Conservation (phyloP, 2,329 filamentous ascomycete genomes). For the Fusarium hostae region DNA sequence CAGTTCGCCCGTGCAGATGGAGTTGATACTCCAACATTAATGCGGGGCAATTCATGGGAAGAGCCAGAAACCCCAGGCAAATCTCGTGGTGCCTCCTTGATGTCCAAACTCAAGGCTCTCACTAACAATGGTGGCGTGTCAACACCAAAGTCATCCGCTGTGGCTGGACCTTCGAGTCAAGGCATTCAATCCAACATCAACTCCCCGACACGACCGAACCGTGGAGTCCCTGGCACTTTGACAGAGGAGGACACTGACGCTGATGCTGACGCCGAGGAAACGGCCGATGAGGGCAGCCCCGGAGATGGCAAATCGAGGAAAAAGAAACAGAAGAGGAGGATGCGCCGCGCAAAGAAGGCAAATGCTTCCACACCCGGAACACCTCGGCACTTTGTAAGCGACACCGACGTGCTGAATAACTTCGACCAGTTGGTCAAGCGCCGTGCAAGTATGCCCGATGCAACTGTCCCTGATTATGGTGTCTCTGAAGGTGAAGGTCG, state of each 20-base stretch:
- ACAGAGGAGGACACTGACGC: slow-evolving; percentile 60
- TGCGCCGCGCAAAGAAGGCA: slow-evolving; percentile 64
- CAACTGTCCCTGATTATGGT: slow-evolving; percentile 67
- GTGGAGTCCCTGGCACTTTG: slow-evolving; percentile 64
- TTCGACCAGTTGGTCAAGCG: slow-evolving; percentile 66
- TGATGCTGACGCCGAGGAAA: slow-evolving; percentile 83
- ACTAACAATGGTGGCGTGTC: slow-evolving; percentile 65
- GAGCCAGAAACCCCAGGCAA: slow-evolving; percentile 70
- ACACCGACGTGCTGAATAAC: slow-evolving; percentile 54
- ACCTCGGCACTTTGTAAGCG: slow-evolving; percentile 58
- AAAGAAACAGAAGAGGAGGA: slow-evolving; percentile 72
- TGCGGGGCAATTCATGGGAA: slow-evolving; percentile 73
- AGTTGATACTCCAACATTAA: slow-evolving; percentile 62
- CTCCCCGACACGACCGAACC: slow-evolving; percentile 61
- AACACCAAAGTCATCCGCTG: slow-evolving; percentile 55
- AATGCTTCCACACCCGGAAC: slow-evolving; percentile 75
- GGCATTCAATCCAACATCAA: slow-evolving; percentile 55
- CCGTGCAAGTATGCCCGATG: slow-evolving; percentile 73
- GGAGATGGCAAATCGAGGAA: slow-evolving; percentile 56
- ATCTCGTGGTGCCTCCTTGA: slow-evolving; percentile 72
- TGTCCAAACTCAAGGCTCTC: slow-evolving; percentile 82
- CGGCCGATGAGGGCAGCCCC: slow-evolving; percentile 75
- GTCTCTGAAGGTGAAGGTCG: slow-evolving; percentile 81
- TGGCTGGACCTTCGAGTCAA: slow-evolving; percentile 47
- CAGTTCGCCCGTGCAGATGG: slow-evolving; percentile 75